Percentiles rank a stretch among this genome's conserved stretches.
These are phyloP conservation scores for Ophiostoma ulmi DNA, from an alignment of 2,329 filamentous ascomycete genomes.

Conservation along the genomic window DNA sequence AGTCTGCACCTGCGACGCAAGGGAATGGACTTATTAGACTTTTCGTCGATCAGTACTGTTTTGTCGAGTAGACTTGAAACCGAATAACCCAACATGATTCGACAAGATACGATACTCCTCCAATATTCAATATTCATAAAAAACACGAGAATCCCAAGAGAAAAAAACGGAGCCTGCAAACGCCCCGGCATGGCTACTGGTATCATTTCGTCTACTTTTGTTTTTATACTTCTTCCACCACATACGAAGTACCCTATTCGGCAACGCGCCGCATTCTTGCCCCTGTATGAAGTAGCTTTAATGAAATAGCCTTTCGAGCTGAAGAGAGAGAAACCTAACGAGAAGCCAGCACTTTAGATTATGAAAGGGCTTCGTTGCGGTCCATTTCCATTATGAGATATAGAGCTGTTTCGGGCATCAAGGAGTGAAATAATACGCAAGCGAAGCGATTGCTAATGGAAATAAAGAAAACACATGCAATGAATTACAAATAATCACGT, in stretches of 20 bases:
- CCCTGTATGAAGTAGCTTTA: background rate
- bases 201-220: background rate
- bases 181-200: constrained; percentile 1
- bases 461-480: background rate
- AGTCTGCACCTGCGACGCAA: background rate
- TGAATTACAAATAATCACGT: background rate
- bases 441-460: background rate
- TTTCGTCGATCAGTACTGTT: background rate
- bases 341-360: background rate
- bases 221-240: background rate
- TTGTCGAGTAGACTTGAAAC: background rate
- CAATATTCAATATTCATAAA: background rate
- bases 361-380: background rate
- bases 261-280: constrained; percentile 6
- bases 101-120: background rate
- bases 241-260: background rate
- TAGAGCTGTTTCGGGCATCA: background rate
- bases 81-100: background rate
- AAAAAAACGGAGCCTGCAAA: background rate
- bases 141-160: background rate
- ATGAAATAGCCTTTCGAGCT: background rate
- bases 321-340: too few relatives aligned
- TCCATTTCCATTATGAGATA: constrained; percentile 1
- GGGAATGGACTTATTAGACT: background rate
- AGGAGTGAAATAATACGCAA: background rate